These are phyloP conservation scores for Penicillium verrucosum DNA, from an alignment of 2,329 filamentous ascomycete genomes.

Conservation along the genomic window DNA sequence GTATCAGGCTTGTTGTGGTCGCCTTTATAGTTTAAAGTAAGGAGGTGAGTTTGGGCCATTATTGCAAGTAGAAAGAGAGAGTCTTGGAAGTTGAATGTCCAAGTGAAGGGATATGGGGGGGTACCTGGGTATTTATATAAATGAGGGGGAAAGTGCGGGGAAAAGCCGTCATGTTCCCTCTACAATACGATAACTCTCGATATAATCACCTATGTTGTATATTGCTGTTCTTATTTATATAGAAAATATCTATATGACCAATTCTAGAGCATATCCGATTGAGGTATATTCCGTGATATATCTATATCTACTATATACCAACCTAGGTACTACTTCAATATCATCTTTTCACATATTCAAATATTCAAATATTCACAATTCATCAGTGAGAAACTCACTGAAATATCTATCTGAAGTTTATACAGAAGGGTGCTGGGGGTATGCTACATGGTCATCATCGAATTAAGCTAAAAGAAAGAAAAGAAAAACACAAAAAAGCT, in stretches of 20 bases:
- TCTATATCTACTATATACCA: too few relatives aligned
- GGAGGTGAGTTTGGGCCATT: background rate
- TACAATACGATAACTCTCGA: background rate
- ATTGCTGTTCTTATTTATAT: background rate
- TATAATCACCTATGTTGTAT: too few relatives aligned
- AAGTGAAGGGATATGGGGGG: background rate
- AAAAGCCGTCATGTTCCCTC: background rate
- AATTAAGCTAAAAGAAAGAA: background rate
- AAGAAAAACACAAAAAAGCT: background rate
- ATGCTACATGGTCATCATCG: slow-evolving; percentile 10
- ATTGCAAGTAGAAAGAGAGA: background rate
- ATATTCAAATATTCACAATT: background rate
- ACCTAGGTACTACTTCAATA: too few relatives aligned
- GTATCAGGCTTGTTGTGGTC: background rate
- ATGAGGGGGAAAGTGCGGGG: background rate
- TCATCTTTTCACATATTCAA: background rate
- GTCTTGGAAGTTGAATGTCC: background rate
- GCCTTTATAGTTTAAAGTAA: background rate
- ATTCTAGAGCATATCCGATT: background rate
- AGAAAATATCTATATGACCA: background rate
- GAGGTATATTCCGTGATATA: too few relatives aligned
- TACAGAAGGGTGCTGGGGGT: slow-evolving; percentile 48
- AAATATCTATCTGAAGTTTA: background rate
- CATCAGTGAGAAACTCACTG: too few relatives aligned
- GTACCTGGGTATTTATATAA: background rate